Base-by-base conservation (phyloP, 768 basidiomycete species). In the Boletus reticulatus region DNA sequence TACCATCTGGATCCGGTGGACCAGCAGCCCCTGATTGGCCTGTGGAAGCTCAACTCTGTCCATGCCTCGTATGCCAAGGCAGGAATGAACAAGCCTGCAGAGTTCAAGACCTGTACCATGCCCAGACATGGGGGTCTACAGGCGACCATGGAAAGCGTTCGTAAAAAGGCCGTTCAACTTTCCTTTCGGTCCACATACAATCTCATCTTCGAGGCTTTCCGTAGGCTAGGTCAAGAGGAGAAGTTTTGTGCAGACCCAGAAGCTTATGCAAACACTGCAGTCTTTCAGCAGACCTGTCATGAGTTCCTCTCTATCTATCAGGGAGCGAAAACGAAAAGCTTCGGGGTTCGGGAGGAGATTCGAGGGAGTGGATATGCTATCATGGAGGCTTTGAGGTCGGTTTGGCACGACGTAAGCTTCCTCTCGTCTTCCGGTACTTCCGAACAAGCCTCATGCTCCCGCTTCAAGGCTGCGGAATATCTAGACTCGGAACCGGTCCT, bases 41-140 rank as follows among this genome's bases (percentile, higher is more conserved):
- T 58, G 5, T 58, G 52, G 57, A 58, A 55, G 39, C 57, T 58
- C 14, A 58, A 58, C 11, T 54, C 57, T 2, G 24, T 58, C 7
- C 44, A 58, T 50, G 57, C 57, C 9, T 58, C 57, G 0, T 58
- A 55, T 55, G 5, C 38, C 22, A 58, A 50, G 34, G 52, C 57
- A 19, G 52, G 52, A 38, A 58, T 50, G 48, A 58, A 58, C 39
- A 58, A 54, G n/a, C 57, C 53, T 0, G 1, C 46, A 6, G 54
- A 42, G 17, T 49, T 57, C 56, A 57, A 57, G 36, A 57, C 56
- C 1, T 57, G 52, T 12, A 53, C 52, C 12, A 53, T 57, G 48
- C 37, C 52, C 20, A 53, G 56, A 45, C 48, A 57, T 49, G 52
- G 52, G 5, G 56, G 56, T n/a, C 20, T 57, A 1, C 56, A 57